Conservation (phyloP, 495 filamentous ascomycete genomes). For the Neurospora sp. region DNA sequence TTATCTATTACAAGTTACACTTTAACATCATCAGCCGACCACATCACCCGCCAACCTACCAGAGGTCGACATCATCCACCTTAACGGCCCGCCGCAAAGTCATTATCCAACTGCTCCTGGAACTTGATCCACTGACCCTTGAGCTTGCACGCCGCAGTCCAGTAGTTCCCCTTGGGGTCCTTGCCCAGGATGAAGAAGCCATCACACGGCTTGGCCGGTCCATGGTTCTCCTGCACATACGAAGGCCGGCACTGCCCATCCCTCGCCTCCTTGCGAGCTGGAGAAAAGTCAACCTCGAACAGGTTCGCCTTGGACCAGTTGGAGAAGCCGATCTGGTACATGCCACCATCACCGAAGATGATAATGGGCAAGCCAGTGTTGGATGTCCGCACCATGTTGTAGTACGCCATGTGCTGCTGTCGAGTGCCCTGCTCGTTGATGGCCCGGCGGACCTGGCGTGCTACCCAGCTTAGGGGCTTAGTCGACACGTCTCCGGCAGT, state of each 20-base stretch:
- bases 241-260: slow-evolving; percentile 2
- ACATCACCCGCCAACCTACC: not conserved
- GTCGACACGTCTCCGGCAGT: too few species aligned
- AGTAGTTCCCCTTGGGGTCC: slow-evolving; percentile 40
- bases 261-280: slow-evolving; percentile 13
- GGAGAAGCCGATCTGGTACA: slow-evolving; percentile 29
- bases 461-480: slow-evolving; percentile 33
- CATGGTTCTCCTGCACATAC: slow-evolving; percentile 25
- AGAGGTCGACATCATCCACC: not conserved
- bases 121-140: slow-evolving; percentile 25
- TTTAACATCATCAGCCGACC: not conserved
- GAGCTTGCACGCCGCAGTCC: slow-evolving; percentile 28
- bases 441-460: slow-evolving; percentile 24
- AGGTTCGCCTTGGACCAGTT: slow-evolving; percentile 36
- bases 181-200: slow-evolving; percentile 37
- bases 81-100: slow-evolving; percentile 2
- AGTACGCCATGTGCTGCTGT: slow-evolving; percentile 33
- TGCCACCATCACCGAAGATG: slow-evolving; percentile 30
- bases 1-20: not conserved
- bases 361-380: slow-evolving; percentile 14
- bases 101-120: slow-evolving; percentile 20
- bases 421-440: slow-evolving; percentile 36
- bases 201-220: slow-evolving; percentile 17
- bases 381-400: slow-evolving; percentile 13
- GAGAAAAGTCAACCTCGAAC: slow-evolving; percentile 32